Evolutionary conservation across 768 basidiomycete genomes (phyloP), one percentile per base, ranked within the genome.

Genomic region (Leucogyrophana mollusca): DNA sequence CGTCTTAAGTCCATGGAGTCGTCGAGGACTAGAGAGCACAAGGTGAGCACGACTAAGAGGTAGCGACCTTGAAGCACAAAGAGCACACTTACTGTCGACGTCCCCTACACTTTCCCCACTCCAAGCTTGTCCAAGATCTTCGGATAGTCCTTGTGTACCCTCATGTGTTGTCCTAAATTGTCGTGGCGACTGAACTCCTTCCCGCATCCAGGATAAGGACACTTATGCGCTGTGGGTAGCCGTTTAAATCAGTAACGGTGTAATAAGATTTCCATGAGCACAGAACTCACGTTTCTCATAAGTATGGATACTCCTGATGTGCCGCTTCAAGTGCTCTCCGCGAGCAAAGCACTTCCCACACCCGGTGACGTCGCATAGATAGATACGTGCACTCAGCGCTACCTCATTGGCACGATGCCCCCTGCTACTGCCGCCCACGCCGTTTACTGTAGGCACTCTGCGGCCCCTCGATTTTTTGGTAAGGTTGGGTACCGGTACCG

Each of bases 261-360:
- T 37, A 16, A 3, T 18, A 13, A 23, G 35, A 49, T 11, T 30
- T 30, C 27, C 13, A 13, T 13, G 6, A 6, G 13, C 38, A 32
- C 33, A 21, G 36, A 39, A 55, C 90, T 66, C 60, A 94, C 92
- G 92, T 73, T 91, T 93, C 63, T 94, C 91, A 65, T 93, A 80
- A 18, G 92, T 93, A 67, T 94, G 92, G 44, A 94, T 91, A 58
- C 85, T 87, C 55, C 90, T 70, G 33, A 94, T 78, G 63, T 94
- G 92, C 52, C 93, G 73, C 74, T 94, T 94, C 52, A 95, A 69
- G 63, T 95, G 93, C 66, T 95, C 93, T 17, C 87, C 86, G 23
- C 93, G 76, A 27, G 85, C 83, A 66, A 95, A 94, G 56, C 84
- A 87, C 68, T 93, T 93, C 34, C 85, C 87, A 63, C 93, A 94